Conservation (phyloP, 139 green algal genomes). For the Auxenochlorella pyrenoidosa region DNA sequence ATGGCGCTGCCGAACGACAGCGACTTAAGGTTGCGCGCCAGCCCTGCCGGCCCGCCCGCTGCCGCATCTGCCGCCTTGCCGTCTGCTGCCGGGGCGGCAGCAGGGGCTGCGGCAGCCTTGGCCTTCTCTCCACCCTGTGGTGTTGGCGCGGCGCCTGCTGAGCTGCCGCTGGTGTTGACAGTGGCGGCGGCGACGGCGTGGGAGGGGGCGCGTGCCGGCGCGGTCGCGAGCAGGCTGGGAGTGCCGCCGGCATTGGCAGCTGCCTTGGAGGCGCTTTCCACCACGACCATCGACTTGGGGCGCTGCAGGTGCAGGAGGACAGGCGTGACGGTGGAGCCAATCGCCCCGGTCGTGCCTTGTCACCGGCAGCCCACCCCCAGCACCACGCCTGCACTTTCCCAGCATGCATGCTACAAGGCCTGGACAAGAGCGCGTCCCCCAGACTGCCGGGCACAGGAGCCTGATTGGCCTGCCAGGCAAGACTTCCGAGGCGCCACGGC, state of each 20-base stretch:
- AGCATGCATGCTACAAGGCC: no score
- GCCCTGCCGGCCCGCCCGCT: background rate
- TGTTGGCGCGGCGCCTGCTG: background rate
- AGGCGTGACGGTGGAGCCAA: no score
- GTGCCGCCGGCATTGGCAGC: background rate
- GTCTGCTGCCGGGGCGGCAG: no score
- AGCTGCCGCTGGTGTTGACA: background rate
- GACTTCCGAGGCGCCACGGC: no score
- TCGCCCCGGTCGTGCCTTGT: no score
- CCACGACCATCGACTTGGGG: constrained; percentile 21
- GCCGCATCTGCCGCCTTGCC: background rate
- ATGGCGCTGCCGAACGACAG: constrained; percentile 26
- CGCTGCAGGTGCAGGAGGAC: background rate
- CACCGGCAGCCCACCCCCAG: background rate
- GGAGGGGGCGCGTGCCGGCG: no score
- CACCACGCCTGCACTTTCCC: no score
- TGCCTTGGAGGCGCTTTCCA: background rate
- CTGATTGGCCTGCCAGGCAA: no score
- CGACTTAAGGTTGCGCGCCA: background rate
- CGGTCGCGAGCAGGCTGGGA: no score
- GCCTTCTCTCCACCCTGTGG: background rate
- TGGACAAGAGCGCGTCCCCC: no score
- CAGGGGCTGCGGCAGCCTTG: background rate
- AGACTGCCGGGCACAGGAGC: no score
- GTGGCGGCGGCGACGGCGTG: no score